Conservation (phyloP, 129 eudicot species). For the Lonicera japonica region DNA sequence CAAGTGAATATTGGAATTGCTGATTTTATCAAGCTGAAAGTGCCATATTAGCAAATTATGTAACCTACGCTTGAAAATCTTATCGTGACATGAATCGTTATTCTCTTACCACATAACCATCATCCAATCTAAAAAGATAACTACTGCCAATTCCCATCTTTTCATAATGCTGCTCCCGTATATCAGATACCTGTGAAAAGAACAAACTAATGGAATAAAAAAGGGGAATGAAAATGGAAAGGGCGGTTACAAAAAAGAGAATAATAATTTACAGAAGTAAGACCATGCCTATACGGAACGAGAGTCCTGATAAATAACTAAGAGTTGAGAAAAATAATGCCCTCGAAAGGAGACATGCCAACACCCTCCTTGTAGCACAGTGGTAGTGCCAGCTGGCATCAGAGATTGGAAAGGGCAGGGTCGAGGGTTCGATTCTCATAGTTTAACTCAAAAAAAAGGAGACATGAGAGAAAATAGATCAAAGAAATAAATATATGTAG, state of each 20-base stretch:
- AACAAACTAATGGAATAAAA: background rate
- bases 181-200: slow-evolving; percentile 75
- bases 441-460: too few species aligned
- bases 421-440: too few species aligned
- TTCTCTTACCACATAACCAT: slow-evolving; percentile 90
- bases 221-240: background rate
- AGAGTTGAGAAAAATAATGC: too few species aligned
- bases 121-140: slow-evolving; percentile 94
- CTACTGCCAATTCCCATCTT: slow-evolving; percentile 99
- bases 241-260: background rate
- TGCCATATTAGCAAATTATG: background rate
- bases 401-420: too few species aligned
- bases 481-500: too few species aligned
- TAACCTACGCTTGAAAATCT: background rate
- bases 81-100: background rate
- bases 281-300: background rate
- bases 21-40: too few species aligned
- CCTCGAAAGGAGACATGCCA: too few species aligned
- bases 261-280: background rate
- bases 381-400: too few species aligned
- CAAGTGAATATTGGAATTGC: too few species aligned
- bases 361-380: too few species aligned
- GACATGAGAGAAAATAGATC: too few species aligned
- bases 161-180: slow-evolving; percentile 87
- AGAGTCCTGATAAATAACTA: background rate